Conservation (phyloP, 306 rosid genomes). For the Rosa rugosa region DNA sequence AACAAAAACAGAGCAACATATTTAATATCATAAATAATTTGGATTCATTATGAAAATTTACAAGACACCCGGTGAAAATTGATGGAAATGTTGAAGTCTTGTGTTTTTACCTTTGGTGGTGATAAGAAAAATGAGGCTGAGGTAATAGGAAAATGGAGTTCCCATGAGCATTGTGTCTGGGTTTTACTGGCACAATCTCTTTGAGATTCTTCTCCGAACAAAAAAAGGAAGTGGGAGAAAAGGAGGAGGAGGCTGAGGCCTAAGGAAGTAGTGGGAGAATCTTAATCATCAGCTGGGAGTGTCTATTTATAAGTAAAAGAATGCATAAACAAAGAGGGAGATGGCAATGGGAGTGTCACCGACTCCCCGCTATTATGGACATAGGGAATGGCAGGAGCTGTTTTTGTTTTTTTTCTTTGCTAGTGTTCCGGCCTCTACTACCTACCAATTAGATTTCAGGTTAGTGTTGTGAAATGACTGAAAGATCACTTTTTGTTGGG, state of each 20-base stretch:
- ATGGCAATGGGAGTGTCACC: not conserved
- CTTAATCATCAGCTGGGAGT: constrained; percentile 14
- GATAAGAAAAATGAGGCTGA: constrained; percentile 32
- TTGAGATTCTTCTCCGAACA: not conserved
- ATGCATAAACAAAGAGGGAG: not conserved
- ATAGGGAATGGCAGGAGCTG: no score
- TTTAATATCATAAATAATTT: not conserved
- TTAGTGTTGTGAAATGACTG: constrained; percentile 17
- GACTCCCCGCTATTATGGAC: not conserved
- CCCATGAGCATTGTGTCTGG: constrained; percentile 29
- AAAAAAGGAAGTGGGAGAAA: constrained; percentile 15
- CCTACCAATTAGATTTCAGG: constrained; percentile 1
- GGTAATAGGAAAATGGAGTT: constrained; percentile 10
- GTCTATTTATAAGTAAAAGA: constrained; percentile 32
- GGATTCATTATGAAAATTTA: not conserved
- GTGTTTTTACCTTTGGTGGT: constrained; percentile 40
- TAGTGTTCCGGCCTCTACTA: not conserved
- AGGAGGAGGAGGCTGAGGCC: constrained; percentile 6
- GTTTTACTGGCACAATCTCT: not conserved
- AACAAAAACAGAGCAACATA: constrained; percentile 16
- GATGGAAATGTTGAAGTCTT: not conserved
- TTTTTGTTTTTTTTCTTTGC: no score
- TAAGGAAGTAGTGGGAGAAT: constrained; percentile 45
- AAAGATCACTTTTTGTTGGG: constrained; percentile 8
- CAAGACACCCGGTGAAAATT: constrained; percentile 11